Base-by-base conservation (phyloP, 768 basidiomycete genomes). In the Mycena belliarum region DNA sequence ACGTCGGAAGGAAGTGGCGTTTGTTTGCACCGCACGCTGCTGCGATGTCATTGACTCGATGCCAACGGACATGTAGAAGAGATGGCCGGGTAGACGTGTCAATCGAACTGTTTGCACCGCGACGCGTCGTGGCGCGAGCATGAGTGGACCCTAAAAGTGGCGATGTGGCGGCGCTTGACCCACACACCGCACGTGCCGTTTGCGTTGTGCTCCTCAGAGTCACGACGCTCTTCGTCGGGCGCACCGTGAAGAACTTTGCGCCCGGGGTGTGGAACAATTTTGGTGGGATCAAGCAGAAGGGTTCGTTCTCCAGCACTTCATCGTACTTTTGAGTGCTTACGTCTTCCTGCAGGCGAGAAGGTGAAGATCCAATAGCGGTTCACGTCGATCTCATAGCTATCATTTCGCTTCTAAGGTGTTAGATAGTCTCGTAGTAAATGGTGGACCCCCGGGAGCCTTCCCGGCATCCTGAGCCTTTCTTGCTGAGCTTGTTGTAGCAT, bases 201-300 rank as follows among this genome's bases (percentile, higher is more conserved):
- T 93, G 91, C 69, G 87, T 88, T 28, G 55, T 87, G 15, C 66
- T 93, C 1, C 76, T 94, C 18, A n/a, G n/a, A n/a, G n/a, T n/a
- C n/a, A 76, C 81, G 14, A 75, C 65, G 0, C 63, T 93, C 38
- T 94, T 95, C 63, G 70, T 78, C 1, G 77, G 77, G 29, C 77
- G 93, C 35, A 82, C 89, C 2, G 75, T 83, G 42, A 87, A 82
- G 74, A 91, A 86, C 63, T 89, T 87, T 68, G 75, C 73, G 6
- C 63, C 57, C n/a, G 47, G 54, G 42, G 47, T 53, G 32, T 49
- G 28, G 43, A 52, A 18, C 40, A 41, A 41, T 12, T 12, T 41
- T 7, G 21, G 40, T 24, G 46, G 45, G 18, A 26, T 55, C 6
- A 60, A 60, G 41, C 42, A 23, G n/a, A 50, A 45, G 15, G 59